Conservation (phyloP, 2,329 filamentous ascomycete genomes). For the Colletotrichum camelliae region DNA sequence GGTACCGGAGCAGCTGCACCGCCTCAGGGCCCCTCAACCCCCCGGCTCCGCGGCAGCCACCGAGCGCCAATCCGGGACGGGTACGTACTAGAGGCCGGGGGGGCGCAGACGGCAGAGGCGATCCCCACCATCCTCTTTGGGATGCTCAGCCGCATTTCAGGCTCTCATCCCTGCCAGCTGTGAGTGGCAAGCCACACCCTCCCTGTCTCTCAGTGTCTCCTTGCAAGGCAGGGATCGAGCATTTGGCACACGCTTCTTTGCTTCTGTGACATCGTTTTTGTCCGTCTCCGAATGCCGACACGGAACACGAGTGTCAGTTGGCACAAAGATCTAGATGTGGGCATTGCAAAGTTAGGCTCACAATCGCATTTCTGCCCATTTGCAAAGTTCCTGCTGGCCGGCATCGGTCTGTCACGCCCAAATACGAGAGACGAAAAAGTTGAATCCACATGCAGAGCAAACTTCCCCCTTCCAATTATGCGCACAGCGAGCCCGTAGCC, state of each 20-base stretch:
- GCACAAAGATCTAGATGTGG: neutral
- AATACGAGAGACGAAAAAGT: neutral
- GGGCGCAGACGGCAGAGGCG: neutral
- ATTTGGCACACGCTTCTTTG: neutral
- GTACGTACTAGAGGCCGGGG: neutral
- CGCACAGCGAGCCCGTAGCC: neutral
- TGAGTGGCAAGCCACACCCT: slow-evolving; percentile 12
- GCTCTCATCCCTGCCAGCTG: neutral
- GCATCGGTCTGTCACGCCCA: neutral
- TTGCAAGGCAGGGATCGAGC: neutral
- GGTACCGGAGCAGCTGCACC: neutral
- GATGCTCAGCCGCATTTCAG: slow-evolving; percentile 16
- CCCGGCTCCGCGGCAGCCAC: neutral
- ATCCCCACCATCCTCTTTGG: neutral
- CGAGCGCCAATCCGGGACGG: neutral
- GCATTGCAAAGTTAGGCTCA: neutral
- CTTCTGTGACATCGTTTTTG: neutral
- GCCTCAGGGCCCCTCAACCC: neutral
- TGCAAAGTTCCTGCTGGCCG: neutral
- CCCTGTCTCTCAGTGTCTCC: neutral
- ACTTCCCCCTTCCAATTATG: neutral
- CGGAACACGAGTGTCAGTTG: neutral
- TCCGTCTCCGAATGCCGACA: neutral
- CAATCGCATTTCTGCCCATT: neutral
- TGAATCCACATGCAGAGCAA: neutral